Evolutionary conservation across 2,329 filamentous ascomycete genomes (phyloP), one percentile per base, ranked within the genome.

Genomic region (Pestalotiopsis sp.): DNA sequence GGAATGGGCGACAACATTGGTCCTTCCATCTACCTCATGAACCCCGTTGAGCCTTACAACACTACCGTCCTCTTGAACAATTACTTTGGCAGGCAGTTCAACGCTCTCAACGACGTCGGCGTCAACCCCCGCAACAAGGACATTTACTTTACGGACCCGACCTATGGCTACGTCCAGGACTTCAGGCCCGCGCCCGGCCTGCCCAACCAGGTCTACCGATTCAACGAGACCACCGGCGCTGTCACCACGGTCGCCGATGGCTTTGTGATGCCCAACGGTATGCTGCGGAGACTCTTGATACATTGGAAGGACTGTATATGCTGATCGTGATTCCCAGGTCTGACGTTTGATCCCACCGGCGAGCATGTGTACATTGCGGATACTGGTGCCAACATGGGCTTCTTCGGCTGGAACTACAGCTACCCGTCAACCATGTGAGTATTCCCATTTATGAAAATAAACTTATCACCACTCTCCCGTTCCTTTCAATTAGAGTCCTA

Each of bases 111-210:
- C 71, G 89, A 91, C 69, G 81, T 87, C 0, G 81, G 83, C 1
- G 75, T 88, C 67, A 84, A 90, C 71, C 82, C 87, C 38, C 75
- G 77, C 12, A 89, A 85, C 68, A 82, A 83, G n/a, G 84, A 88
- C 31, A 79, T 91, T n/a, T 91, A 89, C 80, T 91, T 91, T 73
- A 91, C 89, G 1, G 89, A 91, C 69, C 85, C 87, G 0, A 81
- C 84, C 7, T 91, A 91, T 71, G 89, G 77, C 3, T 86, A 82
- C 69, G 81, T 86, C 57, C 89, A 91, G 73, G 81, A 86, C 27
- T 90, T 91, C 72, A 82, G 89, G 0, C 85, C 85, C 0, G 71
- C 76, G 5, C 88, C 88, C 0, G 84, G 83, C 0, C 74, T 90
- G 12, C 86, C 82, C 4, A 86, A 85, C 68, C 89, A 91, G 73